phyloP scores from a whole-genome alignment of 139 green algal species.

The Chlamydomonas schloesseri region DNA sequence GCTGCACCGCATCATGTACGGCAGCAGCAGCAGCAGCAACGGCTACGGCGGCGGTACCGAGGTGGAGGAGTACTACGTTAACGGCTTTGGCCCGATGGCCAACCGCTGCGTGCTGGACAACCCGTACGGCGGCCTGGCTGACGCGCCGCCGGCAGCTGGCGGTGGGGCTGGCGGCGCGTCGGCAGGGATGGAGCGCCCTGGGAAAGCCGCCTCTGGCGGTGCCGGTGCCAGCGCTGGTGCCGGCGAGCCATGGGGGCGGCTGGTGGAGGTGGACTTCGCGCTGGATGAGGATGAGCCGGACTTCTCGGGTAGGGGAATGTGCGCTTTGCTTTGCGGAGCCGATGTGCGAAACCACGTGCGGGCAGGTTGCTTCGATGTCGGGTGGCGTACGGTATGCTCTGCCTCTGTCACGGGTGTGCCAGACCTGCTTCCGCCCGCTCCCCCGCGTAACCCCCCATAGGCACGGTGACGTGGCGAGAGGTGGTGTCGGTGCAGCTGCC shows the following conservation, averaged over 20 bases:
- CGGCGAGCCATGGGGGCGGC: not conserved
- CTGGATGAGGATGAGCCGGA: constrained; percentile 25
- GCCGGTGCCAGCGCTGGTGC: not conserved
- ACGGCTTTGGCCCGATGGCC: constrained; percentile 10
- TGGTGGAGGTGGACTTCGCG: constrained; percentile 3
- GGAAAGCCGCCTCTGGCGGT: too few relatives aligned
- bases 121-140: constrained; percentile 8
- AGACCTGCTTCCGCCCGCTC: too few relatives aligned
- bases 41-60: not conserved
- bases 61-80: constrained; percentile 12
- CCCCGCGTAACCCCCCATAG: not conserved
- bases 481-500: constrained; percentile 30
- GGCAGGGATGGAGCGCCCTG: too few relatives aligned
- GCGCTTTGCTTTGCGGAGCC: too few relatives aligned
- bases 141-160: not conserved
- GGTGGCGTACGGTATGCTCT: too few relatives aligned
- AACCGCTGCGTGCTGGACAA: constrained; percentile 13
- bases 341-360: too few relatives aligned
- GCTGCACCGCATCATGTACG: not conserved
- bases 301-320: not conserved
- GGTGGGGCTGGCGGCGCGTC: too few relatives aligned
- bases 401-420: too few relatives aligned
- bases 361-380: too few relatives aligned
- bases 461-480: constrained; percentile 24
- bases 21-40: not conserved